Evolutionary conservation across 805 yeast genomes (phyloP), one percentile per base, ranked within the genome.

Genomic region (Saccharomycopsis fermentans): DNA sequence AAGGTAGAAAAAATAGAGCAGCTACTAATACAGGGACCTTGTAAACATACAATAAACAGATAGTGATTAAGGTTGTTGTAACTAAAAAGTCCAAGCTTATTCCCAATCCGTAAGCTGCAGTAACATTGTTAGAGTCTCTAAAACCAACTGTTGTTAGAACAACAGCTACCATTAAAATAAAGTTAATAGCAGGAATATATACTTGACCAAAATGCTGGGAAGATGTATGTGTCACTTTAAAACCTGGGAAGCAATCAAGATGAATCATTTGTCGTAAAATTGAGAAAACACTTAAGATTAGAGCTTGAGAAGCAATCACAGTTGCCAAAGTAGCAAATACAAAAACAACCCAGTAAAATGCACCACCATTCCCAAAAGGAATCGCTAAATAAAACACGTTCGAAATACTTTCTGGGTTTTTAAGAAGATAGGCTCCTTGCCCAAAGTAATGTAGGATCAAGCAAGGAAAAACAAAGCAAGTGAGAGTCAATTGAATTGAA

Each of bases 31-130:
- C 64, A 61, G 73, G 68, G 54, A 66, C 64, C 34, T 72, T 69
- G 65, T 74, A 79, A 29, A 79, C 82, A 59, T 77, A 77, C 2
- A 75, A 62, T 68, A 81, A 69, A 57, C 78, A 73, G 34, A 80
- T 65, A 9, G 77, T 59, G 57, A 80, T 73, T 67, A 81, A 69
- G 11, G 66, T 58, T 0, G 83, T 74, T 1, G 86, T 82, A 55
- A 82, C 74, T 27, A 80, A 60, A 62, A 82, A 79, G 64, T 81
- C 86, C 59, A 81, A 65, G 1, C 83, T 71, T 37, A 81, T 79
- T 24, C 85, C 84, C 59, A 81, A 73, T 16, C 85, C 86, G 65
- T 81, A 82, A 12, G 85, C 85, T 4, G 83, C 78, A 0, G 85
- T 79, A 39, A 81, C 82, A 47, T 71, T 73, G 63, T 73, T 71